Evolutionary conservation across 192 early-diverging fungal species (phyloP).

Genomic region (Linderina pennispora): DNA sequence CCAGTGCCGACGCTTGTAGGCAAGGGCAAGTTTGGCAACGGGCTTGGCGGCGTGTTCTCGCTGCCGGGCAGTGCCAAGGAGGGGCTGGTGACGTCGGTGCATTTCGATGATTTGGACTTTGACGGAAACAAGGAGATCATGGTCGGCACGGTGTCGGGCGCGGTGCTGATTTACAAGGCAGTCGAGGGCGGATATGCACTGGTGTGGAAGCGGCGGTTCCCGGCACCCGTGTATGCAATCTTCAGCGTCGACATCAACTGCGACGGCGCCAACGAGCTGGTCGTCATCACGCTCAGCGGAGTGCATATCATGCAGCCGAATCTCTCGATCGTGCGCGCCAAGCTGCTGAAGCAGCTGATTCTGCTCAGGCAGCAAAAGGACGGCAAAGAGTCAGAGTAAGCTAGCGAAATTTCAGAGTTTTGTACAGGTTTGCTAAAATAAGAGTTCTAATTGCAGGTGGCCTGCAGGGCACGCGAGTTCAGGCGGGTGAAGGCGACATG

Average conservation of each 20-base stretch:
- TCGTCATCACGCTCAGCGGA: constrained; percentile 45
- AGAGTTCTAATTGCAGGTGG: constrained; percentile 5
- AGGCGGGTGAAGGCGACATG: constrained; percentile 23
- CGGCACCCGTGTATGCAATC: constrained; percentile 37
- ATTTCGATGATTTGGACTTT: constrained; percentile 41
- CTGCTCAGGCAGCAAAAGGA: constrained; percentile 5
- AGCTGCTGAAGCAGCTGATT: constrained; percentile 29
- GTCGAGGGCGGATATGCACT: constrained; percentile 34
- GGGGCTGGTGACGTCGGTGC: constrained; percentile 38
- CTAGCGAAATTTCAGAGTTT: constrained; percentile 52
- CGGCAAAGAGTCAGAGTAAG: not conserved
- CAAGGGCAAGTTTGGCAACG: constrained; percentile 29
- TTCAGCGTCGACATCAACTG: constrained; percentile 42
- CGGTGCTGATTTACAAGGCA: constrained; percentile 41
- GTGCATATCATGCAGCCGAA: constrained; percentile 47
- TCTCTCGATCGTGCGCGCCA: constrained; percentile 23
- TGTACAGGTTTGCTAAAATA: not conserved
- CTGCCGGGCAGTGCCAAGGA: constrained; percentile 32
- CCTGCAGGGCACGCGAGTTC: constrained; percentile 27
- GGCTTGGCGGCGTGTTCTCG: constrained; percentile 35
- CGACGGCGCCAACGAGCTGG: constrained; percentile 45
- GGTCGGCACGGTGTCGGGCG: constrained; percentile 34
- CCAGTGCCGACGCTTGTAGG: constrained; percentile 44
- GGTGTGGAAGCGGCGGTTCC: constrained; percentile 43
- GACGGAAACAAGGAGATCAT: constrained; percentile 35